These are phyloP conservation scores for Acanthochlamys bracteata DNA, from an alignment of 106 monocot species.

Conservation along the genomic window DNA sequence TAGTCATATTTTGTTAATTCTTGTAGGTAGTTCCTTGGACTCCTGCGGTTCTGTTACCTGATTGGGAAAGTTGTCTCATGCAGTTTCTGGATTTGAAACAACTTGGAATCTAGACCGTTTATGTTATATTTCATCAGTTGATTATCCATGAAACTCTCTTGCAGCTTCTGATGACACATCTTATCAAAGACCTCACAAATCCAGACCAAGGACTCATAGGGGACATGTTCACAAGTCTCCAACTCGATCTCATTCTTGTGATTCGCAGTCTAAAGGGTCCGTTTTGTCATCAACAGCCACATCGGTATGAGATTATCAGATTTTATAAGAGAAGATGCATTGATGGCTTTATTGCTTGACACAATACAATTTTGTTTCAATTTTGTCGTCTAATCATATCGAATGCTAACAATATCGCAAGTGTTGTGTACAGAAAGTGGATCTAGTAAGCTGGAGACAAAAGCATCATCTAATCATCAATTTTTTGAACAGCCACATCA, in stretches of 20 bases:
- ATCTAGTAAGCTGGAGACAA: too few species aligned
- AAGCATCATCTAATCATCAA: too few species aligned
- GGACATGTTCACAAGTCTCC: conserved; percentile 29
- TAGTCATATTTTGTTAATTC: neutral
- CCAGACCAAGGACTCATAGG: conserved; percentile 36
- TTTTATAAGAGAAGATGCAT: neutral
- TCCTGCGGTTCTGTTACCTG: too few species aligned
- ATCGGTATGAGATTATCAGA: conserved; percentile 27
- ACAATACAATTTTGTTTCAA: neutral
- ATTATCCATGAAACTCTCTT: conserved; percentile 7
- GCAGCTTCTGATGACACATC: conserved; percentile 48
- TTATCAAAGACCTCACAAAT: conserved; percentile 37
- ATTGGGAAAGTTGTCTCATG: too few species aligned
- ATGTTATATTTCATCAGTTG: neutral
- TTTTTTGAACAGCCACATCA: too few species aligned
- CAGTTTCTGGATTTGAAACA: too few species aligned
- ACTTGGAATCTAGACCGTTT: too few species aligned
- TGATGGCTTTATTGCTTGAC: neutral
- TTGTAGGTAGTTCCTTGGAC: too few species aligned
- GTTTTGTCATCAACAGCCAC: conserved; percentile 28
- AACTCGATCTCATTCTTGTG: conserved; percentile 35
- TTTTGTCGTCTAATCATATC: too few species aligned
- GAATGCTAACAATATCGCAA: neutral
- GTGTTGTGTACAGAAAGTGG: too few species aligned
- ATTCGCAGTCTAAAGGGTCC: conserved; percentile 48